These are phyloP conservation scores for Daldinia concentrica DNA, from an alignment of 495 filamentous ascomycete genomes.

Conservation along the genomic window DNA sequence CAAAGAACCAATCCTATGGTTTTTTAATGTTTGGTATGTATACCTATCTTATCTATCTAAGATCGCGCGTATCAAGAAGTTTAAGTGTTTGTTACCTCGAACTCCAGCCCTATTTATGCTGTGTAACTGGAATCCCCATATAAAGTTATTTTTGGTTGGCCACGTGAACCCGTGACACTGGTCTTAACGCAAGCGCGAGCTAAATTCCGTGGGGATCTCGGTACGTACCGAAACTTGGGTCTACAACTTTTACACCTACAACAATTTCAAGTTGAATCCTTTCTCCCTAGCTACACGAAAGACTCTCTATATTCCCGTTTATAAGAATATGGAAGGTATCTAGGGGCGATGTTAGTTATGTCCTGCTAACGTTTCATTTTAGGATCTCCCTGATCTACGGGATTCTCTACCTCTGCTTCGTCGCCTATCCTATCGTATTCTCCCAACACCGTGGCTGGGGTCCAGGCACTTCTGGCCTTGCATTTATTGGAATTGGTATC, in stretches of 20 bases:
- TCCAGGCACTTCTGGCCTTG: constrained; percentile 74
- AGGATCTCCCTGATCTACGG: constrained; percentile 67
- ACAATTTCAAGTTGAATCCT: no score
- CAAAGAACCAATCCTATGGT: constrained; percentile 86
- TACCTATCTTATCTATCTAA: background rate
- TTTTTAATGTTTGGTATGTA: constrained; percentile 74
- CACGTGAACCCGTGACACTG: background rate
- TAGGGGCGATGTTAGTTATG: no score
- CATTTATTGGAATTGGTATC: constrained; percentile 82
- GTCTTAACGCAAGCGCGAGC: background rate
- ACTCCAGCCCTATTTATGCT: background rate
- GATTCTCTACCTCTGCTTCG: constrained; percentile 88
- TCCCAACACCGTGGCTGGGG: constrained; percentile 76
- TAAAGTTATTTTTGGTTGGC: background rate
- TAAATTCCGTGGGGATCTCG: background rate
- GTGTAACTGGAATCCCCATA: background rate
- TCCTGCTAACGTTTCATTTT: background rate
- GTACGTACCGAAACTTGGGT: background rate
- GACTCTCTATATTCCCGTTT: no score
- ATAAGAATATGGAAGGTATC: no score
- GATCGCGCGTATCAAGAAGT: background rate
- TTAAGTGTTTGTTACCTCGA: background rate
- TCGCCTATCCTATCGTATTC: constrained; percentile 85
- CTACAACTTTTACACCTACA: no score
- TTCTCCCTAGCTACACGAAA: no score